Evolutionary conservation across 495 filamentous ascomycete species (phyloP), one percentile per base, ranked within the genome.

Genomic region (Neurospora tetraspora): DNA sequence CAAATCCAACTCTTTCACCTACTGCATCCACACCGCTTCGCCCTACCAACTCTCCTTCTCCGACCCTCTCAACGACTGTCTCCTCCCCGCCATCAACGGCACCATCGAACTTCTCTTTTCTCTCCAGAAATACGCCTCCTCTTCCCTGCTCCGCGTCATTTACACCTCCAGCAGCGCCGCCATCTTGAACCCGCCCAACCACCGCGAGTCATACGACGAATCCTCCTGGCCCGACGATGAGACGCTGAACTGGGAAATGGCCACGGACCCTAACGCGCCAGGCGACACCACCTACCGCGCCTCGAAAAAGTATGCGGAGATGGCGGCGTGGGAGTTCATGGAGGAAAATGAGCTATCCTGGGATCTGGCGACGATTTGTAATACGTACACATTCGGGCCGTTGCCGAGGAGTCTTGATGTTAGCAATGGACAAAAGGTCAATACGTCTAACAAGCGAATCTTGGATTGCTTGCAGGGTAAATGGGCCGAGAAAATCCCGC

Each of bases 261-360:
- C 77, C 27, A 16, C 5, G 59, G 72, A 78, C n/a, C 79, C 78
- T 3, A 61, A 31, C 11, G 23, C 53, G 4, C 23, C 53, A 0
- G 53, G 53, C 0, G 53, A 73, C 20, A 59, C 77, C 39, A 78
- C 83, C 3, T 86, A 86, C 71, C 80, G 0, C 82, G 82, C 78
- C n/a, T n/a, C n/a, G n/a, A 86, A 86, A 77, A 80, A 78, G 70
- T 81, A 83, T 45, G 78, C 85, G n/a, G 85, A 86, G 71, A 76
- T 80, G 39, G 80, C 83, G 0, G 84, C 83, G 18, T 86, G 85
- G 85, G 71, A 76, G 14, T 86, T 86, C 61, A 37, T 84, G 59
- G 70, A 73, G 0, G 71, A 39, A 8, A 65, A 80, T 27, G 59
- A 71, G 27, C 82, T 81, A 2, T 71, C 70, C 5, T 86, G 86